Evolutionary conservation across 129 eudicot species (phyloP).

Genomic region (Centrapalus pauciflorus): DNA sequence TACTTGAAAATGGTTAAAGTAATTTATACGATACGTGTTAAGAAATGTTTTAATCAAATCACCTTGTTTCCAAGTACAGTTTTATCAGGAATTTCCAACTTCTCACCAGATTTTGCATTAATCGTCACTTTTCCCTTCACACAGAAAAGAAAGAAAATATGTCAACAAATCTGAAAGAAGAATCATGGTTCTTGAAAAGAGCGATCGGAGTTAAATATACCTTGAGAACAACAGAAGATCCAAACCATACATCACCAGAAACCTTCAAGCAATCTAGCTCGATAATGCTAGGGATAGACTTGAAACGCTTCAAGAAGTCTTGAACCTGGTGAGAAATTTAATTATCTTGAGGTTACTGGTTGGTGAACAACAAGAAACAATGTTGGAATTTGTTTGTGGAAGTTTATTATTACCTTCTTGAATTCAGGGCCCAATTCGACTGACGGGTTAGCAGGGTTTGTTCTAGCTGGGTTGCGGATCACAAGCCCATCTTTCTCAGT

Average conservation of each 20-base stretch:
- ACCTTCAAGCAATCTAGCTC: slow-evolving; percentile 96
- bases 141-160: too few relatives aligned
- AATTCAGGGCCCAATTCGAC: slow-evolving; percentile 96
- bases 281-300: slow-evolving; percentile 92
- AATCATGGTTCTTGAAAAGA: neutral
- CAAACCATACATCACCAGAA: slow-evolving; percentile 93
- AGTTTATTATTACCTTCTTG: slow-evolving; percentile 52
- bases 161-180: too few relatives aligned
- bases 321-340: slow-evolving; percentile 56
- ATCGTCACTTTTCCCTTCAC: slow-evolving; percentile 83
- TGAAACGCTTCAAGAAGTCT: slow-evolving; percentile 80
- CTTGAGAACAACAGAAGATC: slow-evolving; percentile 72
- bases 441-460: slow-evolving; percentile 75
- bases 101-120: slow-evolving; percentile 59
- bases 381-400: too few relatives aligned
- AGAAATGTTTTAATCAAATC: slow-evolving; percentile 9
- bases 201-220: too few relatives aligned
- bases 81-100: slow-evolving; percentile 75
- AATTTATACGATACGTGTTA: too few relatives aligned
- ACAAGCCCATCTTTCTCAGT: slow-evolving; percentile 70
- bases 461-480: slow-evolving; percentile 68
- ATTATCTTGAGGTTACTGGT: neutral
- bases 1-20: too few relatives aligned
- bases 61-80: slow-evolving; percentile 73
- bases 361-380: neutral